Percentiles rank a stretch among this genome's conserved stretches.
phyloP scores from a whole-genome alignment of 2,329 filamentous ascomycete genomes.

The Fusarium sororula region DNA sequence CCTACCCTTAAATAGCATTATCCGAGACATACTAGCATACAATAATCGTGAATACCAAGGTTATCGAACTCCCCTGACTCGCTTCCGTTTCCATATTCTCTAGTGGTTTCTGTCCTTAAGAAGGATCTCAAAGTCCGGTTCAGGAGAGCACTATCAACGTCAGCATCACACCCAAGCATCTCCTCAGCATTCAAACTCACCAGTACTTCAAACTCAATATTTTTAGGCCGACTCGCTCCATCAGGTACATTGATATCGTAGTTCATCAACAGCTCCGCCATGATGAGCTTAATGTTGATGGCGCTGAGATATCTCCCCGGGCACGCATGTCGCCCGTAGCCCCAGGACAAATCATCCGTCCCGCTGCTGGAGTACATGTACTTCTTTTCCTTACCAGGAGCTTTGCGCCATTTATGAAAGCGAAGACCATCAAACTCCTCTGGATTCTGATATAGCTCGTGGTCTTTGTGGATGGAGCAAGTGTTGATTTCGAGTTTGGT shows the following conservation, averaged over 20 bases:
- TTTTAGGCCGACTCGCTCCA: neutral
- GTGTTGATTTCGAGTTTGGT: slow-evolving; percentile 34
- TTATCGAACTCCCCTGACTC: accelerated
- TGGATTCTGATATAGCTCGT: slow-evolving; percentile 1
- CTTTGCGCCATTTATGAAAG: slow-evolving; percentile 24
- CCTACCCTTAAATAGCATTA: too few species aligned
- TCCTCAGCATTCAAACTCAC: neutral
- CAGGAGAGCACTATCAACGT: neutral
- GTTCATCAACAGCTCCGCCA: slow-evolving; percentile 28
- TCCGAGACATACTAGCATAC: too few species aligned
- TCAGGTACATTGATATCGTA: slow-evolving; percentile 15
- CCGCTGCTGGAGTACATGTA: slow-evolving; percentile 23
- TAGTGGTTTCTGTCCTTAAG: neutral
- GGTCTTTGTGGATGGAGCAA: slow-evolving; percentile 25
- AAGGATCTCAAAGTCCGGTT: slow-evolving; percentile 3
- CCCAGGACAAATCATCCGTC: slow-evolving; percentile 9
- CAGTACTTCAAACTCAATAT: slow-evolving; percentile 21
- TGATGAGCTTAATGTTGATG: slow-evolving; percentile 32
- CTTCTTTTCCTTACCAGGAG: slow-evolving; percentile 12
- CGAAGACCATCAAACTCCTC: slow-evolving; percentile 25
- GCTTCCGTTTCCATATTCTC: accelerated
- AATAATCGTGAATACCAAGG: too few species aligned
- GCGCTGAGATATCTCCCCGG: slow-evolving; percentile 26
- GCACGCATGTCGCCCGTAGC: slow-evolving; percentile 29
- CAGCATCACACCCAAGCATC: accelerated